A percentile compares a stretch with the other conserved stretches of the same genome.
These are phyloP conservation scores for Periconia sp. DNA, from an alignment of 2,329 filamentous ascomycete species.

Conservation along the genomic window DNA sequence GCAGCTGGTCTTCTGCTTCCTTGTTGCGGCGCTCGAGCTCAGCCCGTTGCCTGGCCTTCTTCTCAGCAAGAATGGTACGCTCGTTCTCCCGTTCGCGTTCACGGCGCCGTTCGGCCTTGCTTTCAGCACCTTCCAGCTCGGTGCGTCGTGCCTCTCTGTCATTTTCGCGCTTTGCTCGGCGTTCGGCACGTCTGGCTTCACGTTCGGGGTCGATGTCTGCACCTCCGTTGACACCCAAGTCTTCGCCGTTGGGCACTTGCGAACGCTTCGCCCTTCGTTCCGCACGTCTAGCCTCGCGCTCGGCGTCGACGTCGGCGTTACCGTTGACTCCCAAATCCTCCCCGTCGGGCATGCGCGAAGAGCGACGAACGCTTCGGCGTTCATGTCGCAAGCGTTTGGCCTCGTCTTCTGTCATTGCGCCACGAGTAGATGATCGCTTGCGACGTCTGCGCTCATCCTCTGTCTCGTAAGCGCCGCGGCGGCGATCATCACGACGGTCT, in stretches of 20 bases:
- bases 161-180: conserved; percentile 34
- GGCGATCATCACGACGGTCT: conserved; percentile 28
- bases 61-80: conserved; percentile 34
- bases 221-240: conserved; percentile 29
- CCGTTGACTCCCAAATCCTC: conserved; percentile 20
- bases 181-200: conserved; percentile 42
- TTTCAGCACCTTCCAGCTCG: conserved; percentile 39
- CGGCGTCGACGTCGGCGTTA: conserved; percentile 34
- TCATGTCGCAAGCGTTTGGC: conserved; percentile 40
- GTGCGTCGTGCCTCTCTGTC: conserved; percentile 39
- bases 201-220: conserved; percentile 36
- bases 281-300: conserved; percentile 41
- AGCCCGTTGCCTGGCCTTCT: conserved; percentile 40
- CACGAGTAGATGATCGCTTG: conserved; percentile 40
- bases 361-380: conserved; percentile 36
- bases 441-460: conserved; percentile 41
- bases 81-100: conserved; percentile 42
- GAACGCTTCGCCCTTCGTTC: conserved; percentile 32
- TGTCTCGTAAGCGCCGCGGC: conserved; percentile 36
- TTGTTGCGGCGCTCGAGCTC: conserved; percentile 42
- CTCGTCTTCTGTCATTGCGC: conserved; percentile 39
- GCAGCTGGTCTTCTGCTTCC: conserved; percentile 41
- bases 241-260: conserved; percentile 17
- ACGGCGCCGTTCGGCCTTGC: conserved; percentile 39
- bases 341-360: conserved; percentile 21